Conservation (phyloP, 1,139 yeast genomes). For the Pichia sp. region DNA sequence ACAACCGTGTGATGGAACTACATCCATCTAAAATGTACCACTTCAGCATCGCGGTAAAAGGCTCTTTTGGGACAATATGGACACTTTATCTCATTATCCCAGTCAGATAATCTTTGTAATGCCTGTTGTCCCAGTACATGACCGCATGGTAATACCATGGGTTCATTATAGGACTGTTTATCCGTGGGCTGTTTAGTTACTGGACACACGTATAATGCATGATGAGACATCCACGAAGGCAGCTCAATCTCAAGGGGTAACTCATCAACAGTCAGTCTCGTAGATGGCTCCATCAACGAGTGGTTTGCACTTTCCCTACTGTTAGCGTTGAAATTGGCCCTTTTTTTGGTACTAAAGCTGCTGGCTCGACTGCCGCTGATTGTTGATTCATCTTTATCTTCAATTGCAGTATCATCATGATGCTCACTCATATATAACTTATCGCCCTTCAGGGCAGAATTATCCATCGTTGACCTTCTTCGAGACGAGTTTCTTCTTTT, state of each 20-base stretch:
- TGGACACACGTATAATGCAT: background rate
- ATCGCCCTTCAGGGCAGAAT: background rate
- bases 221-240: constrained; percentile 39
- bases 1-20: constrained; percentile 7
- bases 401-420: no score
- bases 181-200: background rate
- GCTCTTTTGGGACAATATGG: constrained; percentile 54
- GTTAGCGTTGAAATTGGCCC: background rate
- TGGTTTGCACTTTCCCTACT: no score
- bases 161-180: constrained; percentile 37
- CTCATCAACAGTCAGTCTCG: constrained; percentile 30
- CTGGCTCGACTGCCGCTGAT: background rate
- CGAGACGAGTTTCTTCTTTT: background rate
- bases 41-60: constrained; percentile 23
- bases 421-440: no score
- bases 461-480: background rate
- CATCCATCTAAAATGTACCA: constrained; percentile 22
- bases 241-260: constrained; percentile 52
- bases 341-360: background rate
- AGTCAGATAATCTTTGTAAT: constrained; percentile 32
- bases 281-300: no score
- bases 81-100: constrained; percentile 44
- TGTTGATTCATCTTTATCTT: no score
- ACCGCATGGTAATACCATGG: constrained; percentile 56
- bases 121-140: constrained; percentile 52